Base-by-base conservation (phyloP, 2,329 filamentous ascomycete species). In the Domatiomyces catenatus region DNA sequence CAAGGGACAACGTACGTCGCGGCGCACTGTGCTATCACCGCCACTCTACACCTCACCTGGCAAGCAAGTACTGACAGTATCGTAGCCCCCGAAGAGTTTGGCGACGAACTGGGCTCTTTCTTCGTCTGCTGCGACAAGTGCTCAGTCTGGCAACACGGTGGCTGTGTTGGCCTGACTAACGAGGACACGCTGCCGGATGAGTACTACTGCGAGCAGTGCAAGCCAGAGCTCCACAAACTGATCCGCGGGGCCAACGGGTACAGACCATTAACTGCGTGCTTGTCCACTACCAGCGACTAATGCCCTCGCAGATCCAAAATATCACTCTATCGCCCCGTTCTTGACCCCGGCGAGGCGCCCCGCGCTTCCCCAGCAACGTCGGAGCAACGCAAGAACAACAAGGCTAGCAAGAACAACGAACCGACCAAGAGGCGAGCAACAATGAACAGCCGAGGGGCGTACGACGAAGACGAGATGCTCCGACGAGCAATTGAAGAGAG, bases 61-160 rank as follows among this genome's bases (percentile, higher is more conserved):
- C 32, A 39, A 15, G 32, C 32, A 39, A 15, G 32, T 71, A 81
- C 71, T 53, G 73, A 76, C 54, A 62, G 72, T 56, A 74, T 86
- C 56, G 32, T 15, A 39, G 32, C 32, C 10, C 32, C 32, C 10
- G 32, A 39, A 15, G 32, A 39, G 15, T 39, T 39, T 15, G 32
- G 32, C 79, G 88, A 94, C 62, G 90, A 96, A 58, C 76, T 90
- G 58, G 92, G 90, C 44, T 90, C 89, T 48, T 84, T 96, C 68
- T 98, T 95, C 69, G 89, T 98, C 58, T 90, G 96, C 72, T 98
- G 92, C 76, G 92, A 96, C 69, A 75, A 86, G 57, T 98, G 92
- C 74, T 93, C 94, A 66, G 92, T 96, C 56, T 98, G 64, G 92
- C 92, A 98, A 67, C 92, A 98, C 66, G 92, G 92, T 61, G 90